Conservation (phyloP, 2,329 filamentous ascomycete species). For the Chaetomium globosum region DNA sequence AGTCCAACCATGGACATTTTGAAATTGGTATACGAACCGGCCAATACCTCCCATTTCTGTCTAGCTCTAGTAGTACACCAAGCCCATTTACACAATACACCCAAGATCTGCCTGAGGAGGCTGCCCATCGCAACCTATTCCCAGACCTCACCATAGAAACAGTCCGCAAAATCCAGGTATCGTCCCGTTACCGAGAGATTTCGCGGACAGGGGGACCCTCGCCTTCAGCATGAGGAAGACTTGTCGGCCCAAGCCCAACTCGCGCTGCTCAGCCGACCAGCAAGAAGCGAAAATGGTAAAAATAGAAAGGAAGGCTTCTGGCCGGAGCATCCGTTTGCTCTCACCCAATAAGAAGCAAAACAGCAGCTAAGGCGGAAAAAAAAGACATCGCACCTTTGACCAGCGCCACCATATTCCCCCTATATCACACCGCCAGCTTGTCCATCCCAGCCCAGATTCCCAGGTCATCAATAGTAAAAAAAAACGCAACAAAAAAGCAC, state of each 20-base stretch:
- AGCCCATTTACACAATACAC: conserved; percentile 8
- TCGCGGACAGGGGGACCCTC: neutral
- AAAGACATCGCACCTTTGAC: neutral
- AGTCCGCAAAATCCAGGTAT: neutral
- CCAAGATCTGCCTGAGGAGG: conserved; percentile 11
- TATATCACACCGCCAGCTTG: neutral
- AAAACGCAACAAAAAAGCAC: conserved; percentile 19
- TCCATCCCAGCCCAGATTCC: conserved; percentile 9
- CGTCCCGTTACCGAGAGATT: neutral
- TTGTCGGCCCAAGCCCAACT: neutral
- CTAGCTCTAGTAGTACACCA: conserved; percentile 12
- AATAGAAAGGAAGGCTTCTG: neutral
- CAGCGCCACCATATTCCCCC: neutral
- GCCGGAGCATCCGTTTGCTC: neutral
- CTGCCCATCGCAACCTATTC: neutral
- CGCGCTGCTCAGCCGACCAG: neutral
- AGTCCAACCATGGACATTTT: neutral
- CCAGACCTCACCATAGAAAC: neutral
- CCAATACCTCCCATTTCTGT: conserved; percentile 4
- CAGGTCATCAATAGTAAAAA: conserved; percentile 10
- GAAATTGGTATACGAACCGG: conserved; percentile 11
- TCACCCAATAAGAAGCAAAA: neutral
- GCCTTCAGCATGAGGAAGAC: neutral
- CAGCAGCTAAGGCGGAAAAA: neutral
- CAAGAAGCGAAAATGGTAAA: conserved; percentile 1